Evolutionary conservation across 176 grass and related monocot genomes (phyloP).

Genomic region (Cenchrus fungigraminus): DNA sequence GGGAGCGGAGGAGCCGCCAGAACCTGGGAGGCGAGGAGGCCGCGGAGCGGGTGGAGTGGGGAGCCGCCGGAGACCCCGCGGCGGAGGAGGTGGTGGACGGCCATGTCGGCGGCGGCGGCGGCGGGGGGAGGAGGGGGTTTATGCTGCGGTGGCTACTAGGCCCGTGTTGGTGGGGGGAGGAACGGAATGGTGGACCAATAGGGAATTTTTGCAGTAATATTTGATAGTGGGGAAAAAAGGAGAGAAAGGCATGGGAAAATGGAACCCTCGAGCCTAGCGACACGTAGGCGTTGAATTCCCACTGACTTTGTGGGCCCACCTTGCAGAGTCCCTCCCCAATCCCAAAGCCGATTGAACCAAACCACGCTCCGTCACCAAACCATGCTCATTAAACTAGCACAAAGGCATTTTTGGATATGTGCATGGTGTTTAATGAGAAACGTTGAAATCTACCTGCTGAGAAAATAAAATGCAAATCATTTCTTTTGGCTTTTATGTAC

Average conservation of each 20-base stretch:
- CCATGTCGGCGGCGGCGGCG: slow-evolving; percentile 53
- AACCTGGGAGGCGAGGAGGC: slow-evolving; percentile 43
- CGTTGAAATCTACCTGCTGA: too few relatives aligned
- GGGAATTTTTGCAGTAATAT: background rate
- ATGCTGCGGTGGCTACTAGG: slow-evolving; percentile 6
- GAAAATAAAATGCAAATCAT: too few relatives aligned
- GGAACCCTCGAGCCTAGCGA: background rate
- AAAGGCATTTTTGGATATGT: too few relatives aligned
- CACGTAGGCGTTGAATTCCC: background rate
- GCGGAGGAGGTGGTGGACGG: slow-evolving; percentile 39
- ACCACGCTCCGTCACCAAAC: background rate
- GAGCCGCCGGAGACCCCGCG: slow-evolving; percentile 29
- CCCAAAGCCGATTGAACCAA: background rate
- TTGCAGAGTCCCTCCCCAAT: background rate
- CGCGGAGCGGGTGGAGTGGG: slow-evolving; percentile 20
- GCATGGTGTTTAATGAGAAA: too few relatives aligned
- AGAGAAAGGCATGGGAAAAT: background rate
- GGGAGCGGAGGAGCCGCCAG: background rate
- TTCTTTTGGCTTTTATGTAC: too few relatives aligned
- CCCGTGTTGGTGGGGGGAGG: slow-evolving; percentile 10
- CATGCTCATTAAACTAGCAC: too few relatives aligned
- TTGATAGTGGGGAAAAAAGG: background rate
- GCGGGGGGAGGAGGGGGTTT: slow-evolving; percentile 30
- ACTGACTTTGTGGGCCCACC: background rate
- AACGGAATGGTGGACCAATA: slow-evolving; percentile 12